phyloP scores from a whole-genome alignment of 164 flowering plant genomes.

The Liquidambar formosana region DNA sequence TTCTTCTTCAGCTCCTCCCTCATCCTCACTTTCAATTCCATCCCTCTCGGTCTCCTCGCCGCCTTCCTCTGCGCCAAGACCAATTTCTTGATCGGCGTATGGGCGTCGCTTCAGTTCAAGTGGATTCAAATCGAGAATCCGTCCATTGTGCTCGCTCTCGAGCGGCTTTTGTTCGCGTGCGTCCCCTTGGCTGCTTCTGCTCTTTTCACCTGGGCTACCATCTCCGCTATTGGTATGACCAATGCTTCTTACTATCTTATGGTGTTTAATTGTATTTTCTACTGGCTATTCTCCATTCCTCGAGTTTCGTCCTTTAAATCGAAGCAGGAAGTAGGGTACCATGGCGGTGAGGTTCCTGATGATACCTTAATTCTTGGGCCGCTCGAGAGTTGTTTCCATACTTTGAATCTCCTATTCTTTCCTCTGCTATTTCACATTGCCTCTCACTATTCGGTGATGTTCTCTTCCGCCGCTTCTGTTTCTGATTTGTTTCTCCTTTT shows the following conservation, averaged over 20 bases:
- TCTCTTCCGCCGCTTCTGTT: slow-evolving; percentile 58
- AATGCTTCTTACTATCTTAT: slow-evolving; percentile 75
- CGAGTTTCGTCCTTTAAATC: slow-evolving; percentile 70
- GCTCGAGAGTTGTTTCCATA: slow-evolving; percentile 80
- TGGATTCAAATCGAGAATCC: slow-evolving; percentile 89
- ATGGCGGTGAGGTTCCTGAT: slow-evolving; percentile 73
- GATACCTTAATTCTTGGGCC: slow-evolving; percentile 66
- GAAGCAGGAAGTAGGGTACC: slow-evolving; percentile 49
- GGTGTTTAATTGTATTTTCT: slow-evolving; percentile 64
- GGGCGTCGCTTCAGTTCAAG: slow-evolving; percentile 94
- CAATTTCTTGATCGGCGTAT: slow-evolving; percentile 76
- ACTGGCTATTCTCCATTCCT: slow-evolving; percentile 89
- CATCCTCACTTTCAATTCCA: slow-evolving; percentile 41
- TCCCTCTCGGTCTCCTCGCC: slow-evolving; percentile 58
- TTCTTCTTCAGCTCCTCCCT: slow-evolving; percentile 72
- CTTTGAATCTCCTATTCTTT: slow-evolving; percentile 62
- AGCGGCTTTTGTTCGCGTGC: slow-evolving; percentile 85
- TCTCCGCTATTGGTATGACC: slow-evolving; percentile 79
- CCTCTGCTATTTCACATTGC: slow-evolving; percentile 78
- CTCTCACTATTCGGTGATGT: slow-evolving; percentile 53
- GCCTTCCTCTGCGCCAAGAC: slow-evolving; percentile 63
- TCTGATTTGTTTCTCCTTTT: slow-evolving; percentile 76
- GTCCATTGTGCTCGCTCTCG: slow-evolving; percentile 76
- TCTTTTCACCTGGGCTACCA: slow-evolving; percentile 82
- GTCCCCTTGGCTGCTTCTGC: slow-evolving; percentile 62